A percentile compares a stretch with the other conserved stretches of the same genome.
Evolutionary conservation across 2,329 filamentous ascomycete genomes (phyloP).

Genomic region (Myriosclerotinia scirpicola): DNA sequence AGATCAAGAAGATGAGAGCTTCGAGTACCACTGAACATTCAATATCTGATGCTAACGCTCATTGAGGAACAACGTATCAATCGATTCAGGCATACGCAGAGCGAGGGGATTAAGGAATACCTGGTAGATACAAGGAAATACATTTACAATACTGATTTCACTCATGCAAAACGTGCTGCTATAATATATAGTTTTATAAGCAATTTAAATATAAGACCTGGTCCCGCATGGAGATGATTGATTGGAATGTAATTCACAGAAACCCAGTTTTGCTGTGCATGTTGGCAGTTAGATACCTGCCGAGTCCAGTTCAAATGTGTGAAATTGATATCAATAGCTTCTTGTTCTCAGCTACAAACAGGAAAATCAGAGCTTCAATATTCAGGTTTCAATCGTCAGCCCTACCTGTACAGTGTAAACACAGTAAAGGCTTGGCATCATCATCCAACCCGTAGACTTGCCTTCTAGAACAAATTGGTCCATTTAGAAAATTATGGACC

Average conservation of each 20-base stretch:
- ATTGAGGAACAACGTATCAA: slow-evolving; percentile 39
- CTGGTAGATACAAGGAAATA: slow-evolving; percentile 15
- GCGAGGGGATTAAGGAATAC: neutral
- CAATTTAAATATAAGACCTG: neutral
- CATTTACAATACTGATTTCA: slow-evolving; percentile 11
- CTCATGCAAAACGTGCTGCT: neutral
- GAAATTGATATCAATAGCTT: too few species aligned
- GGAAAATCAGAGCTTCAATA: too few species aligned
- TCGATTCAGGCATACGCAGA: slow-evolving; percentile 9
- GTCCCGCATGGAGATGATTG: neutral
- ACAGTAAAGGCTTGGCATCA: neutral
- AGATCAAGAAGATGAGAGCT: slow-evolving; percentile 57
- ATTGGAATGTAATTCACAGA: neutral
- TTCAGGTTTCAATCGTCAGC: neutral
- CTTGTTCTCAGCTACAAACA: too few species aligned
- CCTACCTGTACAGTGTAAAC: too few species aligned
- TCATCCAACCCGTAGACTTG: neutral
- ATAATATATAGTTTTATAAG: neutral
- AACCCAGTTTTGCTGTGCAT: neutral
- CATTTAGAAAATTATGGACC: neutral
- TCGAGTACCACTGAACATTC: slow-evolving; percentile 44
- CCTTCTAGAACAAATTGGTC: neutral
- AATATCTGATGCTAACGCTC: slow-evolving; percentile 50
- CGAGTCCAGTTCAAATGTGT: neutral
- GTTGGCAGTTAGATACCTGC: neutral